Conservation (phyloP, 1,284 basidiomycete genomes). For the Amylostereum chailletii region DNA sequence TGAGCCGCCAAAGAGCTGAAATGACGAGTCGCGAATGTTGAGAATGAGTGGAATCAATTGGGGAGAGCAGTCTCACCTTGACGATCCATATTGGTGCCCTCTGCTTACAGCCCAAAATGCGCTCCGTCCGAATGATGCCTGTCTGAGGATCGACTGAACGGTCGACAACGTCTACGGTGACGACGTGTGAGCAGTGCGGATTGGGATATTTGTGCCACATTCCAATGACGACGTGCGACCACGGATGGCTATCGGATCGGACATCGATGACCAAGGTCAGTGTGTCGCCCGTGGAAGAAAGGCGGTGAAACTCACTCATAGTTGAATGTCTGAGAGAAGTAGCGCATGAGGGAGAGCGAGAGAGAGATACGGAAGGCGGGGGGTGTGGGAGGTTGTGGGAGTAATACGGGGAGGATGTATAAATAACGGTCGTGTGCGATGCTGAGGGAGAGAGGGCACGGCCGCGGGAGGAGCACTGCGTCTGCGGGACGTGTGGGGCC, state of each 20-base stretch:
- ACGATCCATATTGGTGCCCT: conserved; percentile 79
- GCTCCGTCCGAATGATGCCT: conserved; percentile 83
- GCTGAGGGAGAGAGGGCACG: background rate
- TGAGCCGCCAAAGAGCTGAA: conserved; percentile 77
- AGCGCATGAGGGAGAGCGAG: conserved; percentile 43
- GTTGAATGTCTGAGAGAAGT: conserved; percentile 66
- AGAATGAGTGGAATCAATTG: conserved; percentile 4
- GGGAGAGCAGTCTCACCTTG: conserved; percentile 44
- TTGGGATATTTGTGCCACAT: conserved; percentile 97
- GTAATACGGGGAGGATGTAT: background rate
- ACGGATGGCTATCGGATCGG: conserved; percentile 55
- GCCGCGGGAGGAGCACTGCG: background rate
- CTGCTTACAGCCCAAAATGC: conserved; percentile 80
- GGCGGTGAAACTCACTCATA: conserved; percentile 48
- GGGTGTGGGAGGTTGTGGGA: background rate
- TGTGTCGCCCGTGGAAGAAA: background rate
- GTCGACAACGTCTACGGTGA: conserved; percentile 84
- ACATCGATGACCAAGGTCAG: conserved; percentile 14
- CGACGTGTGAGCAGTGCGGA: conserved; percentile 85
- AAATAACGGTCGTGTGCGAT: conserved; percentile 1
- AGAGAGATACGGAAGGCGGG: background rate
- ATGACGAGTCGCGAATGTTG: conserved; percentile 4
- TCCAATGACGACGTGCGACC: conserved; percentile 80
- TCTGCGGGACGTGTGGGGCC: background rate
- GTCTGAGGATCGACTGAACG: conserved; percentile 76